Conservation (phyloP, 129 eudicot species). For the Kitagawia praeruptora region DNA sequence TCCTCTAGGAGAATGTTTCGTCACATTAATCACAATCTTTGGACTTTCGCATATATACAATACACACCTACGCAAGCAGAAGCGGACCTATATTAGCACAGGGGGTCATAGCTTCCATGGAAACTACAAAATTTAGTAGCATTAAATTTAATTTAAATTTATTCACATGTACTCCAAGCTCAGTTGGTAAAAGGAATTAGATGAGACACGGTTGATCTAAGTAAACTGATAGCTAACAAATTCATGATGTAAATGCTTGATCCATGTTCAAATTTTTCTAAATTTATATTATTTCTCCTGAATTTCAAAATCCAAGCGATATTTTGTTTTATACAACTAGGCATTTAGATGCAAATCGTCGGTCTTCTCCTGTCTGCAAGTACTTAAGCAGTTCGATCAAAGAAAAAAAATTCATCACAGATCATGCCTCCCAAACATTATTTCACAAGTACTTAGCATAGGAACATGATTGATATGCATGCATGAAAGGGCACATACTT, state of each 20-base stretch:
- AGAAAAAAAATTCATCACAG: no score
- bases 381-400: background rate
- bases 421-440: no score
- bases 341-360: background rate
- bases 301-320: no score
- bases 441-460: no score
- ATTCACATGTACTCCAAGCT: background rate
- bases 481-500: constrained; percentile 17
- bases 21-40: background rate
- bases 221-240: background rate
- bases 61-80: no score
- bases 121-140: background rate
- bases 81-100: no score
- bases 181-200: background rate
- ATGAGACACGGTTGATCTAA: no score
- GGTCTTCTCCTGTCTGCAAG: background rate
- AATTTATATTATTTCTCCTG: no score
- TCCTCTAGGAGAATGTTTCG: no score
- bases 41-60: background rate
- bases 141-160: no score
- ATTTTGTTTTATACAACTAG: background rate
- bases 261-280: background rate
- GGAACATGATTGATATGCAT: background rate
- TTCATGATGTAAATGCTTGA: background rate
- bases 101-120: no score